Evolutionary conservation across 1,284 basidiomycete genomes (phyloP).

Genomic region (Anthracocystis panici-leucophaei): DNA sequence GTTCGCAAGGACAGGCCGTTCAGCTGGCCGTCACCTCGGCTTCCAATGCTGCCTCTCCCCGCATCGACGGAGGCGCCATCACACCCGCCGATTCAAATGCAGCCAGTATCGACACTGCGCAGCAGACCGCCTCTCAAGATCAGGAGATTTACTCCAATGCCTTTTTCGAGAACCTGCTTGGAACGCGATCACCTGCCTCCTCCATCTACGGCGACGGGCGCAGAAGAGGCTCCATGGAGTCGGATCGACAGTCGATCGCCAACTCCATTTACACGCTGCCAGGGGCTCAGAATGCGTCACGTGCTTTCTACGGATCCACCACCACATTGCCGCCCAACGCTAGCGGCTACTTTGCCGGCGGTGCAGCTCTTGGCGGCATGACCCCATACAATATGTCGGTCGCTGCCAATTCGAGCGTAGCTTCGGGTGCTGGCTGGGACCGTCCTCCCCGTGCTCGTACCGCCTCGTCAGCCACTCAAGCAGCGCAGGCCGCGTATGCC

Average conservation of each 20-base stretch:
- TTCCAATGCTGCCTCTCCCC: slow-evolving; percentile 30
- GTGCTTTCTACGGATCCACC: slow-evolving; percentile 48
- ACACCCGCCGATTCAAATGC: slow-evolving; percentile 10
- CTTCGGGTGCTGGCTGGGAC: slow-evolving; percentile 34
- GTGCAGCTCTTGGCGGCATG: slow-evolving; percentile 28
- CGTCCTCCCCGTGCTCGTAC: slow-evolving; percentile 54
- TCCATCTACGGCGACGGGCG: slow-evolving; percentile 56
- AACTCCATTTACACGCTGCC: slow-evolving; percentile 58
- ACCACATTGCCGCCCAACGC: slow-evolving; percentile 41
- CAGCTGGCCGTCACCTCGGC: slow-evolving; percentile 25
- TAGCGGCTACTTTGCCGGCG: slow-evolving; percentile 35
- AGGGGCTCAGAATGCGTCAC: slow-evolving; percentile 38
- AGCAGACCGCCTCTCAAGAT: slow-evolving; percentile 36
- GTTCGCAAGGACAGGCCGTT: slow-evolving; percentile 38
- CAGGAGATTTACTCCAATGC: slow-evolving; percentile 47
- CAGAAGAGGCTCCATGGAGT: slow-evolving; percentile 56
- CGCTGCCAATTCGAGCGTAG: slow-evolving; percentile 14
- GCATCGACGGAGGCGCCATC: slow-evolving; percentile 19
- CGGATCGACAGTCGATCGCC: slow-evolving; percentile 57
- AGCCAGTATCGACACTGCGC: slow-evolving; percentile 10
- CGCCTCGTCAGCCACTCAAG: slow-evolving; percentile 56
- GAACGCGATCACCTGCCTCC: slow-evolving; percentile 50
- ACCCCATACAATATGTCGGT: slow-evolving; percentile 41
- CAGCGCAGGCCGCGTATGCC: slow-evolving; percentile 54
- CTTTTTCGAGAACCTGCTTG: slow-evolving; percentile 46